These are phyloP conservation scores for Vaccinium darrowii DNA, from an alignment of 148 eudicot genomes.

Conservation along the genomic window DNA sequence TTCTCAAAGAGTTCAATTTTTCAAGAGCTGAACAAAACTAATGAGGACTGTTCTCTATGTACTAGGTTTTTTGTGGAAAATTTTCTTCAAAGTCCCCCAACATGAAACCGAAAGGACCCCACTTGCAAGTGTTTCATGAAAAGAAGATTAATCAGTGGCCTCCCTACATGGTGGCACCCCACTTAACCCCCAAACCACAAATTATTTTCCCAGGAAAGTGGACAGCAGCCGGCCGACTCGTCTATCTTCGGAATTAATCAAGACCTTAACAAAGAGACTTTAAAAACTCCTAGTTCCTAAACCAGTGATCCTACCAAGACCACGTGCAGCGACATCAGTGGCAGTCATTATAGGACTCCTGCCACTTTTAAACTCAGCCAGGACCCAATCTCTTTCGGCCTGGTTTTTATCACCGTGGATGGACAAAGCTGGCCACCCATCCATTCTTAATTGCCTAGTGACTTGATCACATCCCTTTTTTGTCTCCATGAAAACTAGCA, in stretches of 20 bases:
- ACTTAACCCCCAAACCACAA: constrained; percentile 61
- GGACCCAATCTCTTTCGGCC: constrained; percentile 96
- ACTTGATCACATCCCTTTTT: constrained; percentile 99
- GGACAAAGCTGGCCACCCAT: constrained; percentile 98
- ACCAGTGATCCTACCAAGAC: constrained; percentile 98
- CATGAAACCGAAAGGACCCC: not conserved
- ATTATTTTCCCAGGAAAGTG: constrained; percentile 48
- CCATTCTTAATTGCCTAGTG: constrained; percentile 90
- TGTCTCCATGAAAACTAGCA: constrained; percentile 91
- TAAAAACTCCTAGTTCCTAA: constrained; percentile 45
- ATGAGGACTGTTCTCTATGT: not conserved
- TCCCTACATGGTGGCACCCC: constrained; percentile 24
- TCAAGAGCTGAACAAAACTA: not conserved
- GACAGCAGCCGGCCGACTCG: constrained; percentile 89
- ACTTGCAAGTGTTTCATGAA: not conserved
- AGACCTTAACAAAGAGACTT: constrained; percentile 32
- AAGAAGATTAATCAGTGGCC: not conserved
- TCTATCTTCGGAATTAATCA: constrained; percentile 29
- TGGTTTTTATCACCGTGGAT: constrained; percentile 99
- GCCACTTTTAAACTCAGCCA: constrained; percentile 97
- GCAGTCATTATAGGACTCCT: constrained; percentile 96
- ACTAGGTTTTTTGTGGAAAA: not conserved
- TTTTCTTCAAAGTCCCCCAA: not conserved
- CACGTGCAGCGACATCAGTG: constrained; percentile 99
- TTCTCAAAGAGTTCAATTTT: not conserved